phyloP scores from a whole-genome alignment of 805 yeast species.

The Candida adriatica region DNA sequence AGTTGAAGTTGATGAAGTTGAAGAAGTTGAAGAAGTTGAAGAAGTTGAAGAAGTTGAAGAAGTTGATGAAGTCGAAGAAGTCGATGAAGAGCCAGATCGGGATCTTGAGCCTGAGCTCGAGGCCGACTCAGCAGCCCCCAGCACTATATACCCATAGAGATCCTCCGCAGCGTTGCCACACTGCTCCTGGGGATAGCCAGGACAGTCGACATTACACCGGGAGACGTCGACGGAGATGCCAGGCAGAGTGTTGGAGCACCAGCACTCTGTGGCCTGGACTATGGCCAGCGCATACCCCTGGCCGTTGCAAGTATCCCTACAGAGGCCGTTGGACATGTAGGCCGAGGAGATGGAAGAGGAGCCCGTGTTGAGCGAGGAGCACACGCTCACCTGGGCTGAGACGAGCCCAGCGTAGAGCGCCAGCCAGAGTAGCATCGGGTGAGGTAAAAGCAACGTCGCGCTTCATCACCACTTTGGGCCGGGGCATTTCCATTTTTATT shows the following conservation, averaged over 20 bases:
- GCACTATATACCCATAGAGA: conserved; percentile 46
- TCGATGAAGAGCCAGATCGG: not conserved
- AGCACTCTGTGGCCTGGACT: conserved; percentile 44
- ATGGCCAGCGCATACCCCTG: conserved; percentile 45
- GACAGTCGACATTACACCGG: conserved; percentile 32
- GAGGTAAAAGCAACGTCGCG: too few species aligned
- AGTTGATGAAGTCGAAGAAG: conserved; percentile 1
- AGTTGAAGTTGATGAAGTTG: conserved; percentile 4
- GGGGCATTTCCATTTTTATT: too few species aligned
- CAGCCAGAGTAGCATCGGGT: not conserved
- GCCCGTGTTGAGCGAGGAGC: conserved; percentile 37
- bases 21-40: conserved; percentile 1
- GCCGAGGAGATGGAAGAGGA: conserved; percentile 7
- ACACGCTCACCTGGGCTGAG: conserved; percentile 9
- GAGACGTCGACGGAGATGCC: conserved; percentile 28
- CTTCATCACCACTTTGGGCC: too few species aligned
- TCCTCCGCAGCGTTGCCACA: conserved; percentile 38
- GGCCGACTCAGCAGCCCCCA: conserved; percentile 3
- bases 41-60: conserved; percentile 3
- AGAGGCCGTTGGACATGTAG: conserved; percentile 44
- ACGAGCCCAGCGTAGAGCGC: not conserved
- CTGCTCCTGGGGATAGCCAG: conserved; percentile 36
- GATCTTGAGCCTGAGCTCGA: not conserved
- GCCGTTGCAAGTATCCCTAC: conserved; percentile 36
- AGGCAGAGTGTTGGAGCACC: conserved; percentile 56